phyloP scores from a whole-genome alignment of 768 basidiomycete genomes.

The Gloeopeniophorella convolvens region DNA sequence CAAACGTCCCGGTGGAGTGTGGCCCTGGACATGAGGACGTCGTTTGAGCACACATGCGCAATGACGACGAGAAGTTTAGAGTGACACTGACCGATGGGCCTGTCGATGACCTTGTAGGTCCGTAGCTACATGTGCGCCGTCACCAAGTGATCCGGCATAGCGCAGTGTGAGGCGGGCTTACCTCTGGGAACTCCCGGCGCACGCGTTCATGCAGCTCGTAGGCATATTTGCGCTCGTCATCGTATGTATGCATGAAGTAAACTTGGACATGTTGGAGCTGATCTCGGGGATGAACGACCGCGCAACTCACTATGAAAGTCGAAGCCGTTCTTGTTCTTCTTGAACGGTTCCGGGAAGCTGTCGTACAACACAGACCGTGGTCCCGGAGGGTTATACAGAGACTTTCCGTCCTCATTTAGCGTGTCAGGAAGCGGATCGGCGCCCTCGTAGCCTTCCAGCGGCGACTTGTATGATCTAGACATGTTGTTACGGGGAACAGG shows the following conservation, averaged over 20 bases:
- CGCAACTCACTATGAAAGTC: constrained; percentile 63
- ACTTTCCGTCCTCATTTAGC: constrained; percentile 51
- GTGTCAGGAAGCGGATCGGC: constrained; percentile 37
- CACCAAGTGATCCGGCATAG: background rate
- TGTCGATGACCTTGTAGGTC: constrained; percentile 57
- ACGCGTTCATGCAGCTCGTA: constrained; percentile 52
- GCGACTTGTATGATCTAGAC: constrained; percentile 26
- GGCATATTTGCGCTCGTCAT: constrained; percentile 42
- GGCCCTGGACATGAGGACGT: constrained; percentile 37
- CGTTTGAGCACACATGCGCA: too few species aligned
- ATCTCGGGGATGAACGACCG: background rate
- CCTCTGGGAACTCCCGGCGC: constrained; percentile 64
- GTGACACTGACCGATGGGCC: constrained; percentile 50
- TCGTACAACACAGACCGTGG: constrained; percentile 46
- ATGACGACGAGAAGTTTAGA: too few species aligned
- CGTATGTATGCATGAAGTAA: constrained; percentile 49
- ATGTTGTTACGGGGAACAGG: too few species aligned
- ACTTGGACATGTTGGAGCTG: constrained; percentile 33
- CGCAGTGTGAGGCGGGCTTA: constrained; percentile 18
- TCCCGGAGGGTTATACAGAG: constrained; percentile 42
- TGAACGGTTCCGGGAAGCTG: constrained; percentile 49
- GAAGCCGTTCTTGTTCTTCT: constrained; percentile 50
- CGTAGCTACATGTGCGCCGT: constrained; percentile 37
- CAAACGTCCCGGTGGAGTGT: constrained; percentile 67
- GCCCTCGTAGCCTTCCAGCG: constrained; percentile 34